Evolutionary conservation across 805 yeast genomes (phyloP).

Genomic region (Pichia californica): DNA sequence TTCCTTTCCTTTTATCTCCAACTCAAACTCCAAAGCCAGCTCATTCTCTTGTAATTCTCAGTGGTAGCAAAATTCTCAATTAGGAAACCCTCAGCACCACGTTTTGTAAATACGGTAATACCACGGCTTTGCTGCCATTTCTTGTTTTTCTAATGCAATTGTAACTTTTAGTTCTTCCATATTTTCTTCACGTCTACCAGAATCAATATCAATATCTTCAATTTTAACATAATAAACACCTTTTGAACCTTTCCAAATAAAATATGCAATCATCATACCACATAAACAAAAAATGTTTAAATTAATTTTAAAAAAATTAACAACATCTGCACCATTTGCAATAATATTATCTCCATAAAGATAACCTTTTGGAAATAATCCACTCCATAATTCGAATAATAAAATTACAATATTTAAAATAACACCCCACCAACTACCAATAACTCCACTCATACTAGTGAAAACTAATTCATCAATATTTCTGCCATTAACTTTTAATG

Average conservation of each 20-base stretch:
- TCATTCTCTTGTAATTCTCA: neutral
- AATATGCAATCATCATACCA: conserved; percentile 33
- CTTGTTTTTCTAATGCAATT: conserved; percentile 43
- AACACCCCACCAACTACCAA: conserved; percentile 57
- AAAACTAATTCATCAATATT: conserved; percentile 55
- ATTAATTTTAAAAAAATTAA: conserved; percentile 53
- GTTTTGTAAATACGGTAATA: conserved; percentile 40
- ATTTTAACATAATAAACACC: conserved; percentile 39
- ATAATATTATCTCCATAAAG: conserved; percentile 12
- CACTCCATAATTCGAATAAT: conserved; percentile 70
- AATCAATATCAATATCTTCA: conserved; percentile 46
- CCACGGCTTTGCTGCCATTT: conserved; percentile 35
- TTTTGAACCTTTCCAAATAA: conserved; percentile 32
- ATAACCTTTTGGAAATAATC: conserved; percentile 47
- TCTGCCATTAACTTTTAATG: conserved; percentile 56
- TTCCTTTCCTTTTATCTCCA: too few relatives aligned
- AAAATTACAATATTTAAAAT: conserved; percentile 49
- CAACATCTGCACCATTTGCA: conserved; percentile 41
- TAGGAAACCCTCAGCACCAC: conserved; percentile 34
- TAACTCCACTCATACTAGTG: conserved; percentile 54
- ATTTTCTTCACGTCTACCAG: conserved; percentile 52
- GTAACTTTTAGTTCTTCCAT: conserved; percentile 44
- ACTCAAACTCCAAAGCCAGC: too few relatives aligned
- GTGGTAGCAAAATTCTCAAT: neutral
- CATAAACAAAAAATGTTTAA: conserved; percentile 54